Evolutionary conservation across 2,329 filamentous ascomycete species (phyloP).

Genomic region (Blastomyces parvus): DNA sequence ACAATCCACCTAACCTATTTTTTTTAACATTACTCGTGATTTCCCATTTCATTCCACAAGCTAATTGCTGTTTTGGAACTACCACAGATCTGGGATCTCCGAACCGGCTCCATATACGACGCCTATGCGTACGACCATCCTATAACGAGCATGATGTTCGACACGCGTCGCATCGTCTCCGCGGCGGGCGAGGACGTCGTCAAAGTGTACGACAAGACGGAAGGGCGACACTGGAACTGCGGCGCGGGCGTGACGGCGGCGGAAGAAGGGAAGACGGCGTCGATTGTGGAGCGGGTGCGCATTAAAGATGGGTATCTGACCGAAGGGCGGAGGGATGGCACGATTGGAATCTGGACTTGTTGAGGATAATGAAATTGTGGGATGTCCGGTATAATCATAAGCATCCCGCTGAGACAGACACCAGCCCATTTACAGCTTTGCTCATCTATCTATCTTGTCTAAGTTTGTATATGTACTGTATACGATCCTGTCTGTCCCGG

Average conservation of each 20-base stretch:
- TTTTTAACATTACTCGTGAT: no score
- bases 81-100: constrained; percentile 88
- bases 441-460: neutral
- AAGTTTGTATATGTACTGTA: neutral
- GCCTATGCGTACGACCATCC: constrained; percentile 91
- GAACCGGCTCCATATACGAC: constrained; percentile 89
- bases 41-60: neutral
- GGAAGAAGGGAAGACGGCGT: constrained; percentile 54
- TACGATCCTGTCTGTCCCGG: no score
- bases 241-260: constrained; percentile 65
- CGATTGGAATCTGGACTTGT: constrained; percentile 85
- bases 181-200: constrained; percentile 88
- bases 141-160: constrained; percentile 96
- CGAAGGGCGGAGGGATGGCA: constrained; percentile 78
- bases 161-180: constrained; percentile 75
- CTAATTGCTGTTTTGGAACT: neutral
- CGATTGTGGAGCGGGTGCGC: constrained; percentile 72
- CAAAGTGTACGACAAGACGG: constrained; percentile 96
- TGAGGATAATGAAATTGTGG: constrained; percentile 25
- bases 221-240: constrained; percentile 93
- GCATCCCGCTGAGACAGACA: neutral
- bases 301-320: constrained; percentile 91
- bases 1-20: constrained; percentile 6
- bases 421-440: neutral
- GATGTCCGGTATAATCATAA: neutral